Evolutionary conservation across 179 eudicot genomes (phyloP).

Genomic region (Silene vulgaris): DNA sequence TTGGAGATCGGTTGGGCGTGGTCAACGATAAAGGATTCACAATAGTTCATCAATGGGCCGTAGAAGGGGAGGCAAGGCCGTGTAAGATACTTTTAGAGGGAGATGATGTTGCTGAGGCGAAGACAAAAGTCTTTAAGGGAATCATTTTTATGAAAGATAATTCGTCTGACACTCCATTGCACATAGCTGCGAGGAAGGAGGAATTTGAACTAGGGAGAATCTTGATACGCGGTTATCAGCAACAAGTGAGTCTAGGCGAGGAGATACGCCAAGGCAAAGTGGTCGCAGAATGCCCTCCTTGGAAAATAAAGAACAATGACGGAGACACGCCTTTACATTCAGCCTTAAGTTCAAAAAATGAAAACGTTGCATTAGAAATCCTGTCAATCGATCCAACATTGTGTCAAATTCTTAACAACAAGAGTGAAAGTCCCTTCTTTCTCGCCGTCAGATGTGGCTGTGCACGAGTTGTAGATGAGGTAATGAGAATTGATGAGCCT

Average conservation of each 20-base stretch:
- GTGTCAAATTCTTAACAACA: not conserved
- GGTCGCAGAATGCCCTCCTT: not conserved
- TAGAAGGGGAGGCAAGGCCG: too few species aligned
- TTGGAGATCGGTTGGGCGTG: too few species aligned
- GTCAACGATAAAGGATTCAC: too few species aligned
- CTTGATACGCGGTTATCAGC: not conserved
- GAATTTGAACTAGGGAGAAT: not conserved
- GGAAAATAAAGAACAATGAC: not conserved
- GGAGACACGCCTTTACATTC: not conserved
- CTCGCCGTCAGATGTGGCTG: not conserved
- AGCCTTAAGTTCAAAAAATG: not conserved
- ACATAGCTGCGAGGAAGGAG: too few species aligned
- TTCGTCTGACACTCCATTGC: too few species aligned
- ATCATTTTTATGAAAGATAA: too few species aligned
- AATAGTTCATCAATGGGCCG: too few species aligned
- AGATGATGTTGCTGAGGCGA: too few species aligned
- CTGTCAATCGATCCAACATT: slow-evolving; percentile 11
- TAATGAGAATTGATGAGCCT: not conserved
- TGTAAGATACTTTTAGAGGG: too few species aligned
- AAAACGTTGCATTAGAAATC: not conserved
- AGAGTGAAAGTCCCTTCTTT: slow-evolving; percentile 11
- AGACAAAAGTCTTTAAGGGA: too few species aligned
- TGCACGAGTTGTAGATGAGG: not conserved
- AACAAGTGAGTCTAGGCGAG: too few species aligned
- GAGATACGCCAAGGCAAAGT: too few species aligned